Evolutionary conservation across 805 yeast species (phyloP), one percentile per base, ranked within the genome.

Genomic region (Kodamaea hsintzibuensis): DNA sequence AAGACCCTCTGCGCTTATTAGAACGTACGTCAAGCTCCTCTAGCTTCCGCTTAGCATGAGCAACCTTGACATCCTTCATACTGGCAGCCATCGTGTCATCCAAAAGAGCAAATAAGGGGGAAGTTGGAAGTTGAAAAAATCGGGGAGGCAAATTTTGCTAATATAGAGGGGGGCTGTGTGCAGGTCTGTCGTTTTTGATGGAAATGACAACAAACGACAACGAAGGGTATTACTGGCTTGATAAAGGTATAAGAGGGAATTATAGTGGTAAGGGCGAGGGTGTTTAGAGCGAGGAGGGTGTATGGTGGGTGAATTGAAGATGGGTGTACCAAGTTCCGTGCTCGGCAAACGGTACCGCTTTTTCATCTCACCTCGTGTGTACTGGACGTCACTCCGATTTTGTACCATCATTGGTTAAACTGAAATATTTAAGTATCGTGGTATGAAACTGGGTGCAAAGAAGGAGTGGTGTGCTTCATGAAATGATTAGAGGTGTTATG

Each of bases 21-120:
- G 57, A 66, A 49, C 77, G 71, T 55, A 73, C 70, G 54, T 70
- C 78, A 53, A 70, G 62, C 54, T 71, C 75, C 59, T 62, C 64
- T 48, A 60, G 51, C 57, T 71, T 73, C 55, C 77, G 66, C 59
- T 73, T 50, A 16, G 30, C 14, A 42, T 27, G 38, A 19, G 18
- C 33, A 9, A 49, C 45, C 53, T 44, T 71, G 49, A 67, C 59
- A 33, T 69, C 73, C 35, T 65, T 56, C 50, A 70, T 62, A 50
- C 66, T 65, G 45, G 74, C 74, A 22, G 74, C 75, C 76, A 72
- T 72, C 49, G 30, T 59, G 52, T 22, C 16, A 30, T 46, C 14
- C 42, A 47, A 18, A 16, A 17, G 19, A 17, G 51, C 39, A 40
- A 47, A 30, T 39, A 47, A 47, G 50, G 50, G 44, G 44, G 44